Conservation (phyloP, 805 yeast genomes). For the Novakomyces olei region DNA sequence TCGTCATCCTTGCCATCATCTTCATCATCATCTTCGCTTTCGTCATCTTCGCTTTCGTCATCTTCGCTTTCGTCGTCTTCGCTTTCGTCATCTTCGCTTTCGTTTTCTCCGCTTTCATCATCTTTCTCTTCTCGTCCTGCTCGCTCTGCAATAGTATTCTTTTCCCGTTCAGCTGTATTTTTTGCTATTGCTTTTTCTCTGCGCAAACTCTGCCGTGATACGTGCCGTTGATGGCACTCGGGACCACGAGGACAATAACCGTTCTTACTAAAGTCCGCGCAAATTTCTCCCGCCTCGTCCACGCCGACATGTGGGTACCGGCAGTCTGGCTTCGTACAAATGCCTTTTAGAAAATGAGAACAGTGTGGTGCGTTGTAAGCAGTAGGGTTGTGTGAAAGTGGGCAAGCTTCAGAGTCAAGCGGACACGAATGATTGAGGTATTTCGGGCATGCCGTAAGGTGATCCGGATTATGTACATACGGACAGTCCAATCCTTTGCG, state of each 20-base stretch:
- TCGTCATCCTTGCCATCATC: no score
- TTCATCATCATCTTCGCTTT: no score
- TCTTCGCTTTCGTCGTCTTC: no score
- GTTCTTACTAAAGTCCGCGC: constrained; percentile 44
- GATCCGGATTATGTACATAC: constrained; percentile 29
- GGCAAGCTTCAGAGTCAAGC: constrained; percentile 24
- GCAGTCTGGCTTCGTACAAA: constrained; percentile 28
- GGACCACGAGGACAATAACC: constrained; percentile 49
- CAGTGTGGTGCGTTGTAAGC: constrained; percentile 45
- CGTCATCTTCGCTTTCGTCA: no score
- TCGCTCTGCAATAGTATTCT: no score
- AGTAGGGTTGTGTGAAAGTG: constrained; percentile 31
- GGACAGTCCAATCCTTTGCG: constrained; percentile 29
- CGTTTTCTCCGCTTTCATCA: no score
- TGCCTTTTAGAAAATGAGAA: constrained; percentile 24
- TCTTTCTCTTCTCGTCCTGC: no score
- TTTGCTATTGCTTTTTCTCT: no score
- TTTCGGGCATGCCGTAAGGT: constrained; percentile 33
- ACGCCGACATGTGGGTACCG: constrained; percentile 29
- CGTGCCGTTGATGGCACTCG: constrained; percentile 34
- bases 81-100: no score
- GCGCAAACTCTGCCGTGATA: no score
- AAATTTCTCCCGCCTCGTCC: constrained; percentile 24
- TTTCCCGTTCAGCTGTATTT: no score
- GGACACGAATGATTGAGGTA: constrained; percentile 28